phyloP scores from a whole-genome alignment of 1,284 basidiomycete genomes.

The Puccinia novopanici region DNA sequence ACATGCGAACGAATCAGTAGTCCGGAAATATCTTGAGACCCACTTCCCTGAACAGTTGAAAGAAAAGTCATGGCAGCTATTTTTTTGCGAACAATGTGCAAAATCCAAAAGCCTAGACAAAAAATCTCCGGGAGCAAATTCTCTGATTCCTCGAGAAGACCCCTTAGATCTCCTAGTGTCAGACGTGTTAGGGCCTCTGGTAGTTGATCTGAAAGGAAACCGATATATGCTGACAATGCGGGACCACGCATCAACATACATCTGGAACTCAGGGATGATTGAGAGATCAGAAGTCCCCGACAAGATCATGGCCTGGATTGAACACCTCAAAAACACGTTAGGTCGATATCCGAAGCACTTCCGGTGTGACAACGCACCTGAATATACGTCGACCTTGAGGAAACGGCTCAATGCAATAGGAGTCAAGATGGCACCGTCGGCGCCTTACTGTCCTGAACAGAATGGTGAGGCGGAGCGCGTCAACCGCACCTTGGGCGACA shows the following conservation, averaged over 20 bases:
- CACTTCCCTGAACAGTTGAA: not conserved
- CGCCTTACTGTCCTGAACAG: not conserved
- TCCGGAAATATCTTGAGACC: not conserved
- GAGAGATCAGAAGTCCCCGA: not conserved
- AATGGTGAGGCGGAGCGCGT: conserved; percentile 8
- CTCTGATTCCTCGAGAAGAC: too few relatives aligned
- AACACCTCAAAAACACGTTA: not conserved
- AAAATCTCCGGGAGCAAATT: too few relatives aligned
- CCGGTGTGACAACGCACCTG: not conserved
- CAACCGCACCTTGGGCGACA: conserved; percentile 18
- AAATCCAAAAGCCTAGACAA: too few relatives aligned
- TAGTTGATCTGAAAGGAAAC: too few relatives aligned
- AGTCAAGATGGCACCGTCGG: not conserved
- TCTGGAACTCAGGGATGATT: not conserved
- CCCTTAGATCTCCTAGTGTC: conserved; percentile 1
- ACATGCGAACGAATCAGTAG: not conserved
- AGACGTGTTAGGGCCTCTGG: conserved; percentile 2
- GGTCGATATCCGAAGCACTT: not conserved
- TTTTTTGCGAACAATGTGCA: conserved; percentile 24
- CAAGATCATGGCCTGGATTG: conserved; percentile 5
- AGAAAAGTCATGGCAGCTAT: not conserved
- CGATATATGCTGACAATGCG: not conserved
- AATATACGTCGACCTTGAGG: not conserved
- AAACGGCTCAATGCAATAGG: not conserved
- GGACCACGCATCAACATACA: too few relatives aligned